Conservation (phyloP, 2,329 filamentous ascomycete genomes). For the Monilinia fructicola region DNA sequence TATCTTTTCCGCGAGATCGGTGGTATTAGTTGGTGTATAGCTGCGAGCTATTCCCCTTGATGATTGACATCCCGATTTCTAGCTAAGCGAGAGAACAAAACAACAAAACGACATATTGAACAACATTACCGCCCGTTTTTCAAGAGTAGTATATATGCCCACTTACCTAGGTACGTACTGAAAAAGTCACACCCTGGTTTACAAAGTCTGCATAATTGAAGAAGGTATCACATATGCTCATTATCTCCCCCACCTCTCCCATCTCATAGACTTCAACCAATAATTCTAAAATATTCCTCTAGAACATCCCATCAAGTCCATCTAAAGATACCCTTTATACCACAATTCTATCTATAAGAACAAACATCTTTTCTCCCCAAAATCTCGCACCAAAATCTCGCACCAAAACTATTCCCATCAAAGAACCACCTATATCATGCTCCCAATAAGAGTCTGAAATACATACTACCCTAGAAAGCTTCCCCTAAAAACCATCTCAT, state of each 20-base stretch:
- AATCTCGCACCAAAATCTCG: neutral
- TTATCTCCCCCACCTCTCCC: neutral
- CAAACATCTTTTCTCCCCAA: neutral
- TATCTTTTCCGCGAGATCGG: too few relatives aligned
- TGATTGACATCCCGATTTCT: too few relatives aligned
- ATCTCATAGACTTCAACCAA: neutral
- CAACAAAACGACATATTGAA: too few relatives aligned
- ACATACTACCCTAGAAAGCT: neutral
- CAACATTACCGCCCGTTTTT: too few relatives aligned
- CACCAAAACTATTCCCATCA: neutral
- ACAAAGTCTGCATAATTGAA: neutral
- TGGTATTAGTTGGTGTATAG: too few relatives aligned
- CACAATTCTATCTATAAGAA: neutral
- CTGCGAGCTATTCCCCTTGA: too few relatives aligned
- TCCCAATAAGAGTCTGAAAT: neutral
- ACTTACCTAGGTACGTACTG: too few relatives aligned
- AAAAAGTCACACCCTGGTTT: neutral
- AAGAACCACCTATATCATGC: neutral
- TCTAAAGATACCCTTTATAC: neutral
- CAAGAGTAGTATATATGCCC: too few relatives aligned
- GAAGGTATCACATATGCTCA: neutral
- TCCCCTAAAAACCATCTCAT: neutral
- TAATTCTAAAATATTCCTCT: too few relatives aligned
- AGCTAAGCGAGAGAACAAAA: too few relatives aligned
- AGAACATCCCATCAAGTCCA: neutral